phyloP scores from a whole-genome alignment of 768 basidiomycete genomes.

The Macrolepiota dolichaula region DNA sequence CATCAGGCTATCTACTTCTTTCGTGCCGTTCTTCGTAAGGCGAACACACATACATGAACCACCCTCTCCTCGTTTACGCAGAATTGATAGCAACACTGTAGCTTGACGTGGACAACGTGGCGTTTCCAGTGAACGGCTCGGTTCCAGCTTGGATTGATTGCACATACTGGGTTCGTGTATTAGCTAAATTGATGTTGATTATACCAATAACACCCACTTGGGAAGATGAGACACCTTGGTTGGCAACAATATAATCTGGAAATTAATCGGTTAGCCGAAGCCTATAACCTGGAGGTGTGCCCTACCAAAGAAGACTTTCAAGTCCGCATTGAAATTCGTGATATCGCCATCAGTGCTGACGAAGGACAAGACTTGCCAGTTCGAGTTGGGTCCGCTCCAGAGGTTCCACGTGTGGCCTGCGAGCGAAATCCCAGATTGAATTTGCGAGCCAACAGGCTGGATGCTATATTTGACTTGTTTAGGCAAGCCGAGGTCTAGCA shows the following conservation, averaged over 20 bases:
- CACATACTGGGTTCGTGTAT: slow-evolving; percentile 32
- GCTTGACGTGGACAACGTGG: slow-evolving; percentile 36
- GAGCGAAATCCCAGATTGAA: slow-evolving; percentile 34
- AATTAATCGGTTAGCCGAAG: neutral
- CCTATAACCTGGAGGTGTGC: neutral
- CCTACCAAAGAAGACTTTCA: slow-evolving; percentile 55
- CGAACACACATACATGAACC: neutral
- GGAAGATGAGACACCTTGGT: slow-evolving; percentile 43
- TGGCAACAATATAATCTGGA: slow-evolving; percentile 41
- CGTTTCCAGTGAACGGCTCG: slow-evolving; percentile 51
- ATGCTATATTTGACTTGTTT: slow-evolving; percentile 30
- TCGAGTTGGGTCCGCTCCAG: slow-evolving; percentile 50
- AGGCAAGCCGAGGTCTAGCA: neutral
- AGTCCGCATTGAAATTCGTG: slow-evolving; percentile 46
- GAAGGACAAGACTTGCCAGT: slow-evolving; percentile 58
- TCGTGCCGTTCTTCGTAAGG: neutral
- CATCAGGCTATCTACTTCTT: too few relatives aligned
- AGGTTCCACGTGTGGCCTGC: slow-evolving; percentile 54
- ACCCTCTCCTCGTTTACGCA: too few relatives aligned
- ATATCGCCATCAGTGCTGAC: slow-evolving; percentile 45
- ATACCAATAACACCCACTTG: slow-evolving; percentile 30
- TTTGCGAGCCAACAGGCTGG: slow-evolving; percentile 51
- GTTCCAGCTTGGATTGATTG: slow-evolving; percentile 57
- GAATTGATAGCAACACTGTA: slow-evolving; percentile 15
- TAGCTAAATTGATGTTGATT: neutral